phyloP scores from a whole-genome alignment of 1,284 basidiomycete genomes.

The Phylloporus sp. region DNA sequence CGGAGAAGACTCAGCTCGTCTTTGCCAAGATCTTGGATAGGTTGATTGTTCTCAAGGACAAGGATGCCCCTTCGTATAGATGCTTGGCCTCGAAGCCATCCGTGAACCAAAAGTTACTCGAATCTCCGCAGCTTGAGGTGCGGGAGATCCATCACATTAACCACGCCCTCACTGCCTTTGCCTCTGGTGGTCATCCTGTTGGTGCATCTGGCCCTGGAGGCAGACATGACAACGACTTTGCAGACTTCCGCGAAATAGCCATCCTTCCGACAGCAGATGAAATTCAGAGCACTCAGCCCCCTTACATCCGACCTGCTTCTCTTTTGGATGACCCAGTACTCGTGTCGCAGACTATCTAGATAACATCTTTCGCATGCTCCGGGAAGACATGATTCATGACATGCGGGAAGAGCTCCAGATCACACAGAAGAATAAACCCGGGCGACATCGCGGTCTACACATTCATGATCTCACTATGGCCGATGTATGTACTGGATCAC shows the following conservation, averaged over 20 bases:
- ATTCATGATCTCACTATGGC: constrained; percentile 50
- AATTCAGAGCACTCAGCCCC: constrained; percentile 50
- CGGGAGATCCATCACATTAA: constrained; percentile 53
- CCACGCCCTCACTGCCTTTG: constrained; percentile 44
- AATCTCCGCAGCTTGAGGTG: constrained; percentile 46
- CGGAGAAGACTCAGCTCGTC: constrained; percentile 44
- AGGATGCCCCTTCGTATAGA: constrained; percentile 47
- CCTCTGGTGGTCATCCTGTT: constrained; percentile 25
- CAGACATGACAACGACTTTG: constrained; percentile 69
- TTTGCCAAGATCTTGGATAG: constrained; percentile 65
- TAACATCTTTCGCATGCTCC: constrained; percentile 68
- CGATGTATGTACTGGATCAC: constrained; percentile 48
- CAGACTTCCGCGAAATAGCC: constrained; percentile 61
- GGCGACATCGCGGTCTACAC: constrained; percentile 51
- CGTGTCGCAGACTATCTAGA: constrained; percentile 62
- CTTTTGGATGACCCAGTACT: constrained; percentile 53
- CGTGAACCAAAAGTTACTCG: constrained; percentile 45
- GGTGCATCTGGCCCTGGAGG: constrained; percentile 56
- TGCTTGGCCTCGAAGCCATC: constrained; percentile 45
- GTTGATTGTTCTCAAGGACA: constrained; percentile 51
- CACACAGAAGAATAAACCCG: constrained; percentile 54
- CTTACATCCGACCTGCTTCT: constrained; percentile 57
- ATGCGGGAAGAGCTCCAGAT: constrained; percentile 67
- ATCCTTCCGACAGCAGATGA: constrained; percentile 71
- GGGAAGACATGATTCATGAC: constrained; percentile 74